Evolutionary conservation across 768 basidiomycete species (phyloP).

Genomic region (Serendipita sp.): DNA sequence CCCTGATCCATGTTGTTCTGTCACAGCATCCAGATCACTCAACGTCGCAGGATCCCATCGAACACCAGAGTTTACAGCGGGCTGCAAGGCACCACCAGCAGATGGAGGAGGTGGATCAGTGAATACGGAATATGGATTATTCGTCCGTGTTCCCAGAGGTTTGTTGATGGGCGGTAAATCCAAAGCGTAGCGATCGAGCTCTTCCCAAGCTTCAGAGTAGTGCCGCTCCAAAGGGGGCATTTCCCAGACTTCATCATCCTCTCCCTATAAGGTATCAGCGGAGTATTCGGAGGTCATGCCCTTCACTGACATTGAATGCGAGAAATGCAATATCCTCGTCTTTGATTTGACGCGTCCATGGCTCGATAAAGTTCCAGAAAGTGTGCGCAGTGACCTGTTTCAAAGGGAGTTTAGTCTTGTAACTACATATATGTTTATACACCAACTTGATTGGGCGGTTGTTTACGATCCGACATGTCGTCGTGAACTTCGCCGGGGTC

Average conservation of each 20-base stretch:
- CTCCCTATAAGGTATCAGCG: constrained; percentile 22
- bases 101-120: constrained; percentile 22
- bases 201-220: constrained; percentile 86
- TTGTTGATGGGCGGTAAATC: constrained; percentile 15
- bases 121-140: constrained; percentile 25
- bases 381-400: constrained; percentile 25
- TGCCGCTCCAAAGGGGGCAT: constrained; percentile 78
- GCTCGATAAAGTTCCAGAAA: constrained; percentile 79
- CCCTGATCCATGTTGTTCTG: constrained; percentile 70
- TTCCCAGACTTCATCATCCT: constrained; percentile 74
- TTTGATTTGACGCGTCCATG: constrained; percentile 73
- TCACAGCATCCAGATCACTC: constrained; percentile 47
- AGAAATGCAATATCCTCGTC: constrained; percentile 95
- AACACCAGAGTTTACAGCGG: constrained; percentile 36
- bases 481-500: constrained; percentile 69
- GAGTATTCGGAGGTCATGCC: background rate
- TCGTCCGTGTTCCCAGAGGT: constrained; percentile 25
- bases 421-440: constrained; percentile 21
- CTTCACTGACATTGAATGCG: constrained; percentile 45
- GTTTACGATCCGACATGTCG: constrained; percentile 76
- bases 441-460: constrained; percentile 44
- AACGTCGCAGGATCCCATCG: constrained; percentile 74
- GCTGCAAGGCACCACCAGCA: constrained; percentile 19
- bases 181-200: constrained; percentile 42
- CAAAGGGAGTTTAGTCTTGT: background rate